These are phyloP conservation scores for Ceratobasidium sp. DNA, from an alignment of 1,284 basidiomycete genomes.

Conservation along the genomic window DNA sequence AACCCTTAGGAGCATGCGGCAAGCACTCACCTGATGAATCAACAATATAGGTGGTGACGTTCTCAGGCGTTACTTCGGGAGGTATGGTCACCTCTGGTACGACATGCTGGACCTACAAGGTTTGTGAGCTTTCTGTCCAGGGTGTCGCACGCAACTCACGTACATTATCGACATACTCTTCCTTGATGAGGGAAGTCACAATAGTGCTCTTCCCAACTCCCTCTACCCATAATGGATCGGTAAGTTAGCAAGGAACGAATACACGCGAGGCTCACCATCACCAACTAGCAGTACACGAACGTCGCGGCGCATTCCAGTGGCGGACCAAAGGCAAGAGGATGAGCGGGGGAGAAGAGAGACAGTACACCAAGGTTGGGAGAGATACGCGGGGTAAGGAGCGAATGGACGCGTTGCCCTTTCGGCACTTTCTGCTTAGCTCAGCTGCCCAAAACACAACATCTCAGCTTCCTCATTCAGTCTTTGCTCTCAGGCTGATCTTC, in stretches of 20 bases:
- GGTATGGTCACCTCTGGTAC: slow-evolving; percentile 96
- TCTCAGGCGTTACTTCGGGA: slow-evolving; percentile 92
- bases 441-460: slow-evolving; percentile 9
- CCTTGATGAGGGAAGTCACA: slow-evolving; percentile 94
- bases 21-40: slow-evolving; percentile 83
- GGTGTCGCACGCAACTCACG: slow-evolving; percentile 48
- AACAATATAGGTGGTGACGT: slow-evolving; percentile 94
- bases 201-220: slow-evolving; percentile 72
- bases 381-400: slow-evolving; percentile 13
- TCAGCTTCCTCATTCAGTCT: slow-evolving; percentile 1
- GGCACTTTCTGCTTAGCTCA: slow-evolving; percentile 35
- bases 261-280: slow-evolving; percentile 43
- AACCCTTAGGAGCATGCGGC: not conserved
- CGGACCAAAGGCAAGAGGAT: not conserved
- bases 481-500: slow-evolving; percentile 12
- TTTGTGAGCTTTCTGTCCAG: slow-evolving; percentile 11
- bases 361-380: not conserved
- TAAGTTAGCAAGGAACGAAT: slow-evolving; percentile 1
- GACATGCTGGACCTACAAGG: slow-evolving; percentile 79
- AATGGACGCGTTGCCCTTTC: slow-evolving; percentile 26
- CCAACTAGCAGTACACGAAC: slow-evolving; percentile 46
- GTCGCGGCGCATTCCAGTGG: slow-evolving; percentile 44
- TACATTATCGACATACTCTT: slow-evolving; percentile 88
- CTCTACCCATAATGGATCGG: slow-evolving; percentile 39
- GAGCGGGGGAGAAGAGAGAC: not conserved